Evolutionary conservation across 495 filamentous ascomycete species (phyloP), one percentile per base, ranked within the genome.

Genomic region (Tricharina praecox): DNA sequence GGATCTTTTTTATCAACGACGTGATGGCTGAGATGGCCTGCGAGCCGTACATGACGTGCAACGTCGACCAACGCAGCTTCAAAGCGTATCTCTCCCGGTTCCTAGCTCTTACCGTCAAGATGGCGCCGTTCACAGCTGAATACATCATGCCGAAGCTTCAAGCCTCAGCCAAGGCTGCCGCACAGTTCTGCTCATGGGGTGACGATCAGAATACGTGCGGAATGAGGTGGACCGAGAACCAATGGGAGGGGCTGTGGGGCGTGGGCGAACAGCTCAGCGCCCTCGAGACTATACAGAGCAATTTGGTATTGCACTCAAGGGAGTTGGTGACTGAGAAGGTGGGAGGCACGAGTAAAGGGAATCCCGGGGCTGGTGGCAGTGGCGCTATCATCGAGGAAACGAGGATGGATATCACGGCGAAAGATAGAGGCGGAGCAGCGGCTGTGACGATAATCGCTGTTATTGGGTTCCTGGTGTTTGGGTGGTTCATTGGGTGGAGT

Each of bases 1-100:
- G 18, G 18, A 15, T 37, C 55, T 81, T 81, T 66, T 79, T 76
- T 59, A 56, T 62, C 0, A 56, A 65, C 36, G 57, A 52, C 4
- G 63, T 78, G 47, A 73, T 80, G 68, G 68, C 70, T 40, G 84
- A 90, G 60, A 67, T 76, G n/a, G 73, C 77, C 15, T 92, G 84
- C 64, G 84, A 88, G 60, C 62, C 72, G 1, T 62, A 62, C 24
- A 59, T 66, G 38, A 65, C 55, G 0, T 85, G 82, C 63, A 71
- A 85, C 55, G 58, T 72, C 45, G 82, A 88, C 63, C 79, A 85
- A 56, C 75, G 77, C 42, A 75, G 76, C 20, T 90, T 92, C 72
- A 88, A 88, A 59, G 81, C 80, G 3, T 81, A 84, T 53, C 67
- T 85, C 5, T 67, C 78, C 4, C 72, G 78, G 4, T 88, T 82